These are phyloP conservation scores for Nicotiana paniculata DNA, from an alignment of 257 asterid species.

Conservation along the genomic window DNA sequence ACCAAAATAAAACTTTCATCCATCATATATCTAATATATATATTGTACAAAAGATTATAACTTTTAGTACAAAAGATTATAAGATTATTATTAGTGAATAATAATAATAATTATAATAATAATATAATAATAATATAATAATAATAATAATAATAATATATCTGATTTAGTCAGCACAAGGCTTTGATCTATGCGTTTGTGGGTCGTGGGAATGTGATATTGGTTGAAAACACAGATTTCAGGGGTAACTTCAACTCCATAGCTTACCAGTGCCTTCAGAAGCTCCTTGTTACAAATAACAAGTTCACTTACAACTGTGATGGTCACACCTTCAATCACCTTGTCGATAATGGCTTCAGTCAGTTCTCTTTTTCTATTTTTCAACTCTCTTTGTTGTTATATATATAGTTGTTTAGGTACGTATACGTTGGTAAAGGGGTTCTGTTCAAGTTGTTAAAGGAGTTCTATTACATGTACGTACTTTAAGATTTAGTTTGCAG, in stretches of 20 bases:
- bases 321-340: constrained; percentile 61
- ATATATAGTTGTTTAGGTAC: not conserved
- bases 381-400: not conserved
- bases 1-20: too few species aligned
- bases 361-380: constrained; percentile 7
- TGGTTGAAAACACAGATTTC: constrained; percentile 60
- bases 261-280: constrained; percentile 55
- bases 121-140: too few species aligned
- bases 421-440: too few species aligned
- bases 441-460: too few species aligned
- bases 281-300: constrained; percentile 51
- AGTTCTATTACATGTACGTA: too few species aligned
- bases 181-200: constrained; percentile 62
- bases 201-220: constrained; percentile 50
- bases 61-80: too few species aligned
- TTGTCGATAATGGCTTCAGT: constrained; percentile 63
- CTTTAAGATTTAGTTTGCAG: too few species aligned
- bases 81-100: too few species aligned
- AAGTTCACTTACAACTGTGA: constrained; percentile 68
- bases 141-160: too few species aligned
- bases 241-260: constrained; percentile 66
- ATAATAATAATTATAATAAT: too few species aligned
- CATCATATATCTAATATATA: too few species aligned
- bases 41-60: too few species aligned
- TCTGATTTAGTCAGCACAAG: constrained; percentile 23